Base-by-base conservation (phyloP, 352 stramenopile genomes). In the Pythium aquatile region DNA sequence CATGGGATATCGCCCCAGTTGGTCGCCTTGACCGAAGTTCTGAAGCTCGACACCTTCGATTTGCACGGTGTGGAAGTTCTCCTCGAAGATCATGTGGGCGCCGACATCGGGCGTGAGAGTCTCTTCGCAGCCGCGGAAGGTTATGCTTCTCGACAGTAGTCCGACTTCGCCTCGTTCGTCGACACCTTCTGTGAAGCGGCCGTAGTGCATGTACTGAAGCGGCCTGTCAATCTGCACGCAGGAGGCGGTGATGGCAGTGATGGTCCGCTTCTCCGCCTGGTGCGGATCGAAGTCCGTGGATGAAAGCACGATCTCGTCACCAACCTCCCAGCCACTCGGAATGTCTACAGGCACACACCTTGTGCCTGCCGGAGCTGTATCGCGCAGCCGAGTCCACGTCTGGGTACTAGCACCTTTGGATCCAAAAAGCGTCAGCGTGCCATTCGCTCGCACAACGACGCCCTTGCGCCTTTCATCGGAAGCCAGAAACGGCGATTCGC, bases 121-220 rank as follows among this genome's bases (percentile, higher is more conserved):
- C 47, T 79, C 74, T 1, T 51, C 61, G 28, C 73, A 80, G 11
- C 77, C 80, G 16, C 78, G 69, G 48, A 93, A 83, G 10, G 75
- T 56, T 42, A 93, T 81, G 58, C 73, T 88, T 26, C 85, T 70
- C 30, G 71, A 72, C 1, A 93, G 68, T 0, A 90, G 60, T 11
- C 75, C 85, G 33, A 93, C 72, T 49, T 90, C 83, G 26, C 75
- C 77, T 11, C 81, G 75, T 63, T 88, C 75, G 53, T 86, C 73
- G 28, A 83, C 71, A 35, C 74, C 69, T 24, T 87, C 57, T 10
- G 77, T 70, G 7, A 81, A 49, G 13, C 65, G 58, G 3, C 66
- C 71, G 24, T 72, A 76, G 74, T 88, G 79, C 57, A 63, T 76
- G 47, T 65, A 81, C 35, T 63, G 6, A 0, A 88, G 65, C 3